A percentile compares a stretch with the other conserved stretches of the same genome.
Conservation (phyloP, 768 basidiomycete genomes). For the Clathrus columnatus region DNA sequence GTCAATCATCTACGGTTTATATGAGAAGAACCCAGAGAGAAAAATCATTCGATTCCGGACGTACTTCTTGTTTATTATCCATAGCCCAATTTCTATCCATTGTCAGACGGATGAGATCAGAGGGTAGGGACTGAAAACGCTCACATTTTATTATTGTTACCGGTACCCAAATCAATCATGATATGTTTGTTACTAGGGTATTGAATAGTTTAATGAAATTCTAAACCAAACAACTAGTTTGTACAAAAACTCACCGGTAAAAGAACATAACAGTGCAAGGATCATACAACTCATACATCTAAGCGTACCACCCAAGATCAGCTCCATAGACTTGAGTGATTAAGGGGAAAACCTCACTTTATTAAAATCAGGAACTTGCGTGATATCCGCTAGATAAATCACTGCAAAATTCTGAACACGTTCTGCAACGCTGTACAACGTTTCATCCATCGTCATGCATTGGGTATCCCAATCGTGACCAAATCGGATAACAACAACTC, state of each 20-base stretch:
- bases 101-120: neutral
- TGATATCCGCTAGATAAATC: slow-evolving; percentile 92
- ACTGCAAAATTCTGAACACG: slow-evolving; percentile 99
- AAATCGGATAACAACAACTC: slow-evolving; percentile 89
- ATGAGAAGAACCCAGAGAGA: neutral
- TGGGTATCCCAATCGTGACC: slow-evolving; percentile 90
- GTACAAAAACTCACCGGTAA: slow-evolving; percentile 60
- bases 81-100: slow-evolving; percentile 89
- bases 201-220: neutral
- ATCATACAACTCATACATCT: slow-evolving; percentile 99
- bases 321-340: neutral
- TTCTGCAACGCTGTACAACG: slow-evolving; percentile 83
- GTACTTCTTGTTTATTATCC: slow-evolving; percentile 95
- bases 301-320: neutral
- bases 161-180: slow-evolving; percentile 99
- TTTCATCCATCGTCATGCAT: slow-evolving; percentile 99
- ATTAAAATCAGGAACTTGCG: slow-evolving; percentile 96
- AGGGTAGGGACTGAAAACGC: slow-evolving; percentile 22
- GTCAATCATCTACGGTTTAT: slow-evolving; percentile 67
- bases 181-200: slow-evolving; percentile 86
- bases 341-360: slow-evolving; percentile 79
- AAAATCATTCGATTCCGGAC: slow-evolving; percentile 12
- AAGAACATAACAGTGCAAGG: slow-evolving; percentile 98
- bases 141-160: slow-evolving; percentile 99
- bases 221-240: neutral